These are phyloP conservation scores for Aspergillus indologenus DNA, from an alignment of 495 filamentous ascomycete genomes.

Conservation along the genomic window DNA sequence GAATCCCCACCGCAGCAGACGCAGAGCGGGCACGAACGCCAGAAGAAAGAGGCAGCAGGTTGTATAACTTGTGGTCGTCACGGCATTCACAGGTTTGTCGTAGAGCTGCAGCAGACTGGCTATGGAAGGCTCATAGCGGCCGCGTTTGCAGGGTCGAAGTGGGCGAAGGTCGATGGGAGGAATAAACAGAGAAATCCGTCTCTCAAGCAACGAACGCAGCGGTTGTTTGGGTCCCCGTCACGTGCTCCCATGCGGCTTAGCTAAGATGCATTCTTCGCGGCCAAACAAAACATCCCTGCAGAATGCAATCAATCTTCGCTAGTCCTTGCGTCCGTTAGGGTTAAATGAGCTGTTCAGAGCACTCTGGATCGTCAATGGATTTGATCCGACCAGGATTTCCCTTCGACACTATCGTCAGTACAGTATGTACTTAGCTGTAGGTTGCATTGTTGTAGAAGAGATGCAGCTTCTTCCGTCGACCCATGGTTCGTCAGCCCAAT, in stretches of 20 bases:
- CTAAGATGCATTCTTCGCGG: conserved; percentile 8
- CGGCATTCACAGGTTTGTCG: conserved; percentile 11
- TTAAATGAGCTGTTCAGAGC: background rate
- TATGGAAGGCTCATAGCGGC: conserved; percentile 23
- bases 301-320: background rate
- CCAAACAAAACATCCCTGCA: conserved; percentile 6
- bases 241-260: conserved; percentile 20
- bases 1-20: conserved; percentile 16
- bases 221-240: conserved; percentile 25
- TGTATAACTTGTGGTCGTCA: conserved; percentile 8
- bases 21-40: background rate
- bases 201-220: conserved; percentile 35
- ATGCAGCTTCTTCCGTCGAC: too few species aligned
- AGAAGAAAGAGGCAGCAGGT: background rate
- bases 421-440: too few species aligned
- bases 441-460: too few species aligned
- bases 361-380: too few species aligned
- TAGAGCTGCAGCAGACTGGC: conserved; percentile 13
- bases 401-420: too few species aligned
- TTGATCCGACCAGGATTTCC: too few species aligned
- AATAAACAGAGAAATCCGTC: conserved; percentile 40
- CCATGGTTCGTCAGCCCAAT: too few species aligned
- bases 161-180: conserved; percentile 20
- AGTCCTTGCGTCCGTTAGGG: background rate
- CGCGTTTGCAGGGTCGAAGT: conserved; percentile 15